Conservation (phyloP, 73 alveolate species). For the Paramecium sonneborni region DNA sequence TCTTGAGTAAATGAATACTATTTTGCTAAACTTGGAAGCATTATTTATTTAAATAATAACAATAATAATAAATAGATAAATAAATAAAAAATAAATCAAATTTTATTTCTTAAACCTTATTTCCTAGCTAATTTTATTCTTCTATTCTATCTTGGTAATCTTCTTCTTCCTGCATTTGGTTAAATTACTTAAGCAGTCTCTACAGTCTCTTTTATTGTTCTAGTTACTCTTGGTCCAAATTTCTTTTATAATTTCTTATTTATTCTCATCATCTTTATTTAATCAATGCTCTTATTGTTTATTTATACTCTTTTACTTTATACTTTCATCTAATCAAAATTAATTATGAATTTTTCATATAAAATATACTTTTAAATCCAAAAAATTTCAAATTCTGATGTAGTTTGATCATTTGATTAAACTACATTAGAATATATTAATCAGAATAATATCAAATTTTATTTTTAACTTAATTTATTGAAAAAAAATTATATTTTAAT, state of each 20-base stretch:
- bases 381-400: background rate
- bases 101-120: background rate
- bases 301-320: background rate
- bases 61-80: background rate
- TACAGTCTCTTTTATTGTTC: background rate
- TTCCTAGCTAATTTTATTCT: background rate
- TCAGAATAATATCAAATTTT: background rate
- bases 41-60: background rate
- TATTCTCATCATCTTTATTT: background rate
- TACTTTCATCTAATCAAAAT: background rate
- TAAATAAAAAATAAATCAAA: background rate
- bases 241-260: background rate
- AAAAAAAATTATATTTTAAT: no score
- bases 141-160: conserved; percentile 27
- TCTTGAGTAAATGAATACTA: background rate
- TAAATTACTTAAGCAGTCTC: background rate
- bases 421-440: no score
- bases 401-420: no score
- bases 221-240: background rate
- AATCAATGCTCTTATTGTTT: background rate
- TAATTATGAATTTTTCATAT: no score
- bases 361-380: background rate
- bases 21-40: background rate
- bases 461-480: no score
- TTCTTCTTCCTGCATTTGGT: conserved; percentile 18